A percentile compares a stretch with the other conserved stretches of the same genome.
These are phyloP conservation scores for Saccharomycopsis oosterbeekiorum DNA, from an alignment of 805 yeast genomes.

Conservation along the genomic window DNA sequence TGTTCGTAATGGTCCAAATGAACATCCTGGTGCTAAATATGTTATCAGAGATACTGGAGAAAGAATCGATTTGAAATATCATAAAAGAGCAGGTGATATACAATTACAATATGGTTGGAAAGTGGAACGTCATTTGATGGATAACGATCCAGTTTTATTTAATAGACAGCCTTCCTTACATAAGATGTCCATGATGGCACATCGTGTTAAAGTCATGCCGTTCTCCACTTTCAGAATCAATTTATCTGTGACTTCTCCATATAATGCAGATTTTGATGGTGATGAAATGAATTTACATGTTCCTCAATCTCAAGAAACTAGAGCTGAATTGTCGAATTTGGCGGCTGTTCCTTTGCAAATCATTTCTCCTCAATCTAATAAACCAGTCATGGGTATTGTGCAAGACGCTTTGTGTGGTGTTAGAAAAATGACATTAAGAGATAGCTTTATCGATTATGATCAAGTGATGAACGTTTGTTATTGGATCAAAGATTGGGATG, in stretches of 20 bases:
- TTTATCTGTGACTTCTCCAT: slow-evolving; percentile 96
- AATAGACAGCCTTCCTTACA: slow-evolving; percentile 99
- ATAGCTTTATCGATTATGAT: slow-evolving; percentile 77
- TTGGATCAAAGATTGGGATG: slow-evolving; percentile 99
- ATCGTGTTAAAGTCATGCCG: slow-evolving; percentile 97
- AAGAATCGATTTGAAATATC: slow-evolving; percentile 93
- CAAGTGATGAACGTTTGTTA: slow-evolving; percentile 93
- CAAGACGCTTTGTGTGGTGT: slow-evolving; percentile 98
- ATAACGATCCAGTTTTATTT: slow-evolving; percentile 93
- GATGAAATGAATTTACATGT: slow-evolving; percentile 99
- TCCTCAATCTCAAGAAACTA: slow-evolving; percentile 95
- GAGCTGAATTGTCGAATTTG: slow-evolving; percentile 90
- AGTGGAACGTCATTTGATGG: slow-evolving; percentile 97
- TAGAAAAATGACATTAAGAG: slow-evolving; percentile 90
- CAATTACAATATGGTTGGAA: slow-evolving; percentile 98
- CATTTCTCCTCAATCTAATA: slow-evolving; percentile 96
- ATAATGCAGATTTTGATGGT: slow-evolving; percentile 99
- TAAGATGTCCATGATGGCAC: slow-evolving; percentile 99
- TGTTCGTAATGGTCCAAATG: slow-evolving; percentile 97
- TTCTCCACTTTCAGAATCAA: slow-evolving; percentile 95
- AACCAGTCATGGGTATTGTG: slow-evolving; percentile 99
- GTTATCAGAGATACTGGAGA: slow-evolving; percentile 98
- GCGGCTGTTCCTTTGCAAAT: slow-evolving; percentile 97
- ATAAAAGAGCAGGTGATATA: slow-evolving; percentile 96
- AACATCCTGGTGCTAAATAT: slow-evolving; percentile 98